These are phyloP conservation scores for Torrubiellomyces zombiae DNA, from an alignment of 2,329 filamentous ascomycete species.

Conservation along the genomic window DNA sequence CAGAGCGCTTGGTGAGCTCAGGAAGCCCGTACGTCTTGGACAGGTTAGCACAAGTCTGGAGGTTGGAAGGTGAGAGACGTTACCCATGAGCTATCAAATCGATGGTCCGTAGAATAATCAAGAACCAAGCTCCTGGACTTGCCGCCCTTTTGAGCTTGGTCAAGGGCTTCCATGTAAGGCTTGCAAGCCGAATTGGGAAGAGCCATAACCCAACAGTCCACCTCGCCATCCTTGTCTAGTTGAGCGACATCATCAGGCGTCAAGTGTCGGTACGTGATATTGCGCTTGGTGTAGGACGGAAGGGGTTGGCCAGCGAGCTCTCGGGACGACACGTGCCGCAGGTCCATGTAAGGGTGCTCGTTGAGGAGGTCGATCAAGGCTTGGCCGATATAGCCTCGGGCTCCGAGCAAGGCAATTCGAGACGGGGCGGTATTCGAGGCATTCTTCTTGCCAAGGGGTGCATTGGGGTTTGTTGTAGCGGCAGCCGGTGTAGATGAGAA, in stretches of 20 bases:
- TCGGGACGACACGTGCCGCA: constrained; percentile 82
- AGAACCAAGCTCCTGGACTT: constrained; percentile 58
- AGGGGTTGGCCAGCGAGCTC: constrained; percentile 79
- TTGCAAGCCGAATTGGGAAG: constrained; percentile 90
- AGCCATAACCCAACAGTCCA: constrained; percentile 97
- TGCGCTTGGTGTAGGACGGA: constrained; percentile 76
- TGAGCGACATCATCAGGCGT: constrained; percentile 69
- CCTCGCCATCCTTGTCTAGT: constrained; percentile 68
- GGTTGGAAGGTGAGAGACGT: too few species aligned
- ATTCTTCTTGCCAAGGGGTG: constrained; percentile 75
- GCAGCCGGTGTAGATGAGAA: too few species aligned
- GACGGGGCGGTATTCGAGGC: constrained; percentile 64
- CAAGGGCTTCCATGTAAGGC: constrained; percentile 80
- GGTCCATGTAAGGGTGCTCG: constrained; percentile 74
- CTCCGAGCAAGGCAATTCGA: constrained; percentile 74
- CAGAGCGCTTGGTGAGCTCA: constrained; percentile 61
- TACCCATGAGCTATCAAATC: constrained; percentile 66
- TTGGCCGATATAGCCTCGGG: constrained; percentile 45
- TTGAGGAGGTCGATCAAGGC: constrained; percentile 79
- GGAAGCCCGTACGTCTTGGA: constrained; percentile 85
- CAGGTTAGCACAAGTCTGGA: too few species aligned
- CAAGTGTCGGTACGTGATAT: constrained; percentile 85
- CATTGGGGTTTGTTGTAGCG: constrained; percentile 17
- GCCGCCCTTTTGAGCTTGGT: constrained; percentile 42
- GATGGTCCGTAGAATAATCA: constrained; percentile 92